Conservation (phyloP, 805 yeast species). For the Debaryomyces maramus region DNA sequence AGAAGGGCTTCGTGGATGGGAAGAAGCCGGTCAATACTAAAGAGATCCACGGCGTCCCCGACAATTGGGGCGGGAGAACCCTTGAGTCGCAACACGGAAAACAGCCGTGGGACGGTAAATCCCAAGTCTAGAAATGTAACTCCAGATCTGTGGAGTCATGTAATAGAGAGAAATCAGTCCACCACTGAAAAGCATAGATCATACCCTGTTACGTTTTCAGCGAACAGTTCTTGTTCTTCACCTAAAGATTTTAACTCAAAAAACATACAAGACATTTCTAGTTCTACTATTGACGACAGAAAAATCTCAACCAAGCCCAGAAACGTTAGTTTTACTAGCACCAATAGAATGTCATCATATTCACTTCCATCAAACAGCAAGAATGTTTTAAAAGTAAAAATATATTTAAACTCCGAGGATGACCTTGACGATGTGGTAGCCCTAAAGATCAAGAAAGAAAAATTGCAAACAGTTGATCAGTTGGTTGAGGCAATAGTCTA, state of each 20-base stretch:
- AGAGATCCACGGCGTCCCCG: neutral
- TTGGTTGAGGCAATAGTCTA: conserved; percentile 13
- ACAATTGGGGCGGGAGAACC: neutral
- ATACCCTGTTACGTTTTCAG: neutral
- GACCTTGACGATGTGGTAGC: conserved; percentile 19
- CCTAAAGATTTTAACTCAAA: neutral
- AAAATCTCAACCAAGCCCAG: neutral
- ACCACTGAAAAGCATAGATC: neutral
- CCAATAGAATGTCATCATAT: neutral
- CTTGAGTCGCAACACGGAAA: neutral
- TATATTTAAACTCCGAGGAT: conserved; percentile 7
- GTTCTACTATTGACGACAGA: neutral
- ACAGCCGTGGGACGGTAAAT: neutral
- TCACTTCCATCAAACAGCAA: neutral
- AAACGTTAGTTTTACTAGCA: neutral
- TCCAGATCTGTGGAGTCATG: too few species aligned
- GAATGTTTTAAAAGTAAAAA: conserved; percentile 15
- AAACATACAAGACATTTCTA: neutral
- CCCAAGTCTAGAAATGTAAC: neutral
- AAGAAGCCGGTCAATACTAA: neutral
- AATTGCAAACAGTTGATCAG: conserved; percentile 12
- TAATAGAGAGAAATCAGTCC: neutral
- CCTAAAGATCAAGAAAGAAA: conserved; percentile 11
- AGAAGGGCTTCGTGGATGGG: neutral
- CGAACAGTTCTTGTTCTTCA: neutral